Evolutionary conservation across 768 basidiomycete species (phyloP).

Genomic region (Boletus rubropictus): DNA sequence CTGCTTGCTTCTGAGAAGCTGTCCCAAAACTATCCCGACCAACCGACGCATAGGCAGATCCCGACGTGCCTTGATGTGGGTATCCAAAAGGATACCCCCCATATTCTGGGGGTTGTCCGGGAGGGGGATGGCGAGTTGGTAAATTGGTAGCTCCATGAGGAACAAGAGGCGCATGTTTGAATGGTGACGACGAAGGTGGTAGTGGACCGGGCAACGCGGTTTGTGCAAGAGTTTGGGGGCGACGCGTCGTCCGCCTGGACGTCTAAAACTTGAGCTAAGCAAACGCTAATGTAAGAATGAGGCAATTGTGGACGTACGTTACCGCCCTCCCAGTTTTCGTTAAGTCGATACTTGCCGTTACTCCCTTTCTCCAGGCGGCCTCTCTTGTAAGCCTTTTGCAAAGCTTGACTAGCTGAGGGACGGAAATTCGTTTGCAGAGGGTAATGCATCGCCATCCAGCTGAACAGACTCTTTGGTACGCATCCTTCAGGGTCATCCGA

Average conservation of each 20-base stretch:
- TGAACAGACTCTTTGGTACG: conserved; percentile 77
- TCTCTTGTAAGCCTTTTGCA: conserved; percentile 80
- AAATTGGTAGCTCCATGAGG: conserved; percentile 29
- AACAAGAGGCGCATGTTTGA: conserved; percentile 50
- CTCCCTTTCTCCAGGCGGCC: conserved; percentile 73
- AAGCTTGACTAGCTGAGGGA: conserved; percentile 82
- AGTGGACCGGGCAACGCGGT: conserved; percentile 28
- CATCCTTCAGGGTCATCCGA: conserved; percentile 67
- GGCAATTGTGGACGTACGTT: conserved; percentile 45
- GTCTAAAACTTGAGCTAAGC: conserved; percentile 41
- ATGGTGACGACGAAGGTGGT: conserved; percentile 41
- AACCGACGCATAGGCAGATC: neutral
- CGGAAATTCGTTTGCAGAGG: conserved; percentile 86
- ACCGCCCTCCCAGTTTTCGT: conserved; percentile 74
- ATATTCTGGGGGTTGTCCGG: conserved; percentile 32
- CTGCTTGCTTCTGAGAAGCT: conserved; percentile 12
- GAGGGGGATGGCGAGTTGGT: conserved; percentile 32
- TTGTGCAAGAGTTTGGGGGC: conserved; percentile 54
- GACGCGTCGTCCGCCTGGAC: conserved; percentile 69
- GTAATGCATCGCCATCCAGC: conserved; percentile 78
- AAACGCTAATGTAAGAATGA: neutral
- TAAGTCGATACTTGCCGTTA: conserved; percentile 72
- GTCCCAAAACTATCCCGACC: conserved; percentile 1
- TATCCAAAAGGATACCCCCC: conserved; percentile 38
- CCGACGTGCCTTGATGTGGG: conserved; percentile 22